Evolutionary conservation across 2,329 filamentous ascomycete species (phyloP).

Genomic region (Moelleriella libera): DNA sequence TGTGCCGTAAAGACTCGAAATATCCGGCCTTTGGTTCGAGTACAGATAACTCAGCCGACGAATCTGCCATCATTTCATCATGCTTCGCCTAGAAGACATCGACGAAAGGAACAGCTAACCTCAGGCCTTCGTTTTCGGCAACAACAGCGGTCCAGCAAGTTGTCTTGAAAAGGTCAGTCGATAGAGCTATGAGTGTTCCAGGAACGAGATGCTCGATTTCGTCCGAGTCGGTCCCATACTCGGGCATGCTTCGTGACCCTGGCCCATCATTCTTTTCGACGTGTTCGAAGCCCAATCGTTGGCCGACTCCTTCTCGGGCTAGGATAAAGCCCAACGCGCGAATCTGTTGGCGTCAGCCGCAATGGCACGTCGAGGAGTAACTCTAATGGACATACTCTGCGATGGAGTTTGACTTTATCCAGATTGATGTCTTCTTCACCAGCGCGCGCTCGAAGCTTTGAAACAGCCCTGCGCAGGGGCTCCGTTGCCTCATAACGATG

Average conservation of each 20-base stretch:
- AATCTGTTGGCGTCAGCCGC: conserved; percentile 31
- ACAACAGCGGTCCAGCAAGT: conserved; percentile 59
- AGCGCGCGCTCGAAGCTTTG: not conserved
- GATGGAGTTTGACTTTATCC: conserved; percentile 53
- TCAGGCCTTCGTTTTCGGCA: conserved; percentile 50
- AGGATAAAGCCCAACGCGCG: conserved; percentile 52
- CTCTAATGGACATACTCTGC: conserved; percentile 35
- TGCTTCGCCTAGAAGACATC: conserved; percentile 58
- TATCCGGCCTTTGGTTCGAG: conserved; percentile 61
- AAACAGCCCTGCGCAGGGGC: conserved; percentile 54
- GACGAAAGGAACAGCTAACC: conserved; percentile 22
- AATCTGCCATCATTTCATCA: conserved; percentile 51
- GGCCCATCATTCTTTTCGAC: conserved; percentile 16
- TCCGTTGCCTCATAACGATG: conserved; percentile 62
- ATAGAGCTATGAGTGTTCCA: conserved; percentile 39
- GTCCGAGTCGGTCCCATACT: conserved; percentile 31
- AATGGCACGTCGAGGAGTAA: not conserved
- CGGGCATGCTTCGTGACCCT: conserved; percentile 18
- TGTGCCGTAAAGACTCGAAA: conserved; percentile 64
- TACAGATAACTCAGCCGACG: conserved; percentile 60
- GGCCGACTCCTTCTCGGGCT: conserved; percentile 40
- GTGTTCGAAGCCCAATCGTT: conserved; percentile 33
- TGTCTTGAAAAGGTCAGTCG: conserved; percentile 46
- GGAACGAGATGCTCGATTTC: conserved; percentile 36
- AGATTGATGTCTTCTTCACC: conserved; percentile 18